Base-by-base conservation (phyloP, 108 stramenopile genomes). In the Bacterosira constricta region DNA sequence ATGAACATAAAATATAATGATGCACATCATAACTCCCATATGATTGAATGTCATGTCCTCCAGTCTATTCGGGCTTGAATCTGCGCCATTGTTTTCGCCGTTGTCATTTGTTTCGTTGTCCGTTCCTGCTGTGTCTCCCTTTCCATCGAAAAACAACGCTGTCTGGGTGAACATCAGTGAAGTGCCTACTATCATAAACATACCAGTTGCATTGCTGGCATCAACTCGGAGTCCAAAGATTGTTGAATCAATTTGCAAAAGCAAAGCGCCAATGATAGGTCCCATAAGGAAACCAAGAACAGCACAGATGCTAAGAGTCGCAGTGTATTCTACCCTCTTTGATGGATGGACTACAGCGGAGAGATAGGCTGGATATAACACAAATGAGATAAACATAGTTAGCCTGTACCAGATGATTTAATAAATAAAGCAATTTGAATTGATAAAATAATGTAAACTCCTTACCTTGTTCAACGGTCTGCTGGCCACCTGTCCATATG, bases 401-500 rank as follows among this genome's bases (percentile, higher is more conserved):
- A 7, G 25, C 17, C 25, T 4, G 52, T 49, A 6, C 31, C 30
- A 13, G 1, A 6, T 15, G 71, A 61, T 9, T 59, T 41, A 21
- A 63, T 53, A 27, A 53, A 54, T 15, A n/a, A n/a, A n/a, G n/a
- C n/a, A n/a, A n/a, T n/a, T n/a, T n/a, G n/a, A n/a, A n/a, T n/a
- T n/a, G n/a, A n/a, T n/a, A n/a, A n/a, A n/a, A n/a, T n/a, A n/a
- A n/a, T n/a, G n/a, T n/a, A n/a, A n/a, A n/a, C n/a, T 55, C 5
- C 49, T 73, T 58, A 54, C 73, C 66, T 63, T 78, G 81, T 39
- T 82, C 81, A 18, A 82, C 64, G 26, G 68, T 61, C 38, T 77
- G 76, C 32, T 82, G 76, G 1, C 77, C 81, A 15, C 81, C 81
- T 6, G 77, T 82, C 81, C 81, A 82, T 6, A 74, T 12, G 0